These are phyloP conservation scores for Grigorovia yakushimaensis DNA, from an alignment of 805 yeast species.

Conservation along the genomic window DNA sequence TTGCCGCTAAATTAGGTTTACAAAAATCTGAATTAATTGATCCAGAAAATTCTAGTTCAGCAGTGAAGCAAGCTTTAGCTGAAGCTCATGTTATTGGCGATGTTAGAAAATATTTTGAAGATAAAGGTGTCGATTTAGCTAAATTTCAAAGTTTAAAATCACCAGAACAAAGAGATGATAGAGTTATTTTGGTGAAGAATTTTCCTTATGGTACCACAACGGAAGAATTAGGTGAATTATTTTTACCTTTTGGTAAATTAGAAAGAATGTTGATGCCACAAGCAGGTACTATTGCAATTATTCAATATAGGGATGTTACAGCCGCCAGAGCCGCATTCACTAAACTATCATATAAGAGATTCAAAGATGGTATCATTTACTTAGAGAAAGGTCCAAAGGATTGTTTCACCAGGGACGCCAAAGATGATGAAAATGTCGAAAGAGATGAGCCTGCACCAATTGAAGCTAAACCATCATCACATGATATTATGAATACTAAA, in stretches of 20 bases:
- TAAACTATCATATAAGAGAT: slow-evolving; percentile 76
- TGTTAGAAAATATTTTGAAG: slow-evolving; percentile 79
- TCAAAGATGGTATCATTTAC: slow-evolving; percentile 79
- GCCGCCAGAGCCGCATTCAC: slow-evolving; percentile 84
- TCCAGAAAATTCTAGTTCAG: slow-evolving; percentile 77
- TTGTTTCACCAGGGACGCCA: slow-evolving; percentile 56
- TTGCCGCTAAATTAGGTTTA: slow-evolving; percentile 76
- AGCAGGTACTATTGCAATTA: slow-evolving; percentile 89
- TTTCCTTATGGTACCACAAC: slow-evolving; percentile 80
- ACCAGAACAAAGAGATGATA: slow-evolving; percentile 59
- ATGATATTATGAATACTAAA: slow-evolving; percentile 31
- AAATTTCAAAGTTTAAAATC: slow-evolving; percentile 44
- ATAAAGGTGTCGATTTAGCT: slow-evolving; percentile 73
- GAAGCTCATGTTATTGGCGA: slow-evolving; percentile 93
- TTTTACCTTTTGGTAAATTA: slow-evolving; percentile 69
- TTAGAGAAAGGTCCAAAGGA: slow-evolving; percentile 90
- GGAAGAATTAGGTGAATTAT: slow-evolving; percentile 74
- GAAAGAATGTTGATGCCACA: slow-evolving; percentile 87
- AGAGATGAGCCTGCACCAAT: slow-evolving; percentile 23
- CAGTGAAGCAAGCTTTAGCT: slow-evolving; percentile 94
- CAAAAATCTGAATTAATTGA: slow-evolving; percentile 76
- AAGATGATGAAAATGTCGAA: slow-evolving; percentile 30
- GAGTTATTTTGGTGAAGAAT: slow-evolving; percentile 74
- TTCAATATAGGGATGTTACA: slow-evolving; percentile 76
- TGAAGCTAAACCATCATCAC: slow-evolving; percentile 24